These are phyloP conservation scores for Boletus reticuloceps DNA, from an alignment of 768 basidiomycete genomes.

Conservation along the genomic window DNA sequence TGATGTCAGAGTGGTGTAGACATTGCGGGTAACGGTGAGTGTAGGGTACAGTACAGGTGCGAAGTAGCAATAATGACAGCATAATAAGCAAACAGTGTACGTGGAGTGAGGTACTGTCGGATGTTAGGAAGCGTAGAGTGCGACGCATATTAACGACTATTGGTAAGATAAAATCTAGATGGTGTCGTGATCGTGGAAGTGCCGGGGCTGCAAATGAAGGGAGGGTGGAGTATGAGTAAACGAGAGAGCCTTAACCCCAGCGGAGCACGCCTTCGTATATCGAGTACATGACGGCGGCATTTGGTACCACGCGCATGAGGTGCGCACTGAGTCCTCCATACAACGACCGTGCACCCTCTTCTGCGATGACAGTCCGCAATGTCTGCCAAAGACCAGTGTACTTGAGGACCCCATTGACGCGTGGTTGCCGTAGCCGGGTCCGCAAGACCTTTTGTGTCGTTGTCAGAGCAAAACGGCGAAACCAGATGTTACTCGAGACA, in stretches of 20 bases:
- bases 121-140: background rate
- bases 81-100: conserved; percentile 13
- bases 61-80: conserved; percentile 11
- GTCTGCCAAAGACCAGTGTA: conserved; percentile 89
- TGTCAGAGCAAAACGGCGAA: background rate
- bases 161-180: conserved; percentile 17
- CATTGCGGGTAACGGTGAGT: conserved; percentile 21
- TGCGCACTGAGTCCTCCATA: conserved; percentile 95
- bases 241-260: conserved; percentile 38
- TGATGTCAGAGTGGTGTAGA: conserved; percentile 21
- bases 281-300: conserved; percentile 95
- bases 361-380: conserved; percentile 76
- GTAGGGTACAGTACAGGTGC: conserved; percentile 21
- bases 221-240: background rate
- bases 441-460: conserved; percentile 66
- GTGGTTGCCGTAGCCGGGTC: conserved; percentile 88
- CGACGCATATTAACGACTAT: conserved; percentile 12
- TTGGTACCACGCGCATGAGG: conserved; percentile 94
- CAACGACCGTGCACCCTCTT: conserved; percentile 83
- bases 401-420: conserved; percentile 71
- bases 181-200: background rate
- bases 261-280: conserved; percentile 86
- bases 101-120: conserved; percentile 7
- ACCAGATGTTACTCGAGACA: conserved; percentile 16
- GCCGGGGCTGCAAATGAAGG: background rate